Percentiles rank a stretch among this genome's conserved stretches.
Conservation (phyloP, 371 early-diverging fungal species). For the Mortierella sp. region DNA sequence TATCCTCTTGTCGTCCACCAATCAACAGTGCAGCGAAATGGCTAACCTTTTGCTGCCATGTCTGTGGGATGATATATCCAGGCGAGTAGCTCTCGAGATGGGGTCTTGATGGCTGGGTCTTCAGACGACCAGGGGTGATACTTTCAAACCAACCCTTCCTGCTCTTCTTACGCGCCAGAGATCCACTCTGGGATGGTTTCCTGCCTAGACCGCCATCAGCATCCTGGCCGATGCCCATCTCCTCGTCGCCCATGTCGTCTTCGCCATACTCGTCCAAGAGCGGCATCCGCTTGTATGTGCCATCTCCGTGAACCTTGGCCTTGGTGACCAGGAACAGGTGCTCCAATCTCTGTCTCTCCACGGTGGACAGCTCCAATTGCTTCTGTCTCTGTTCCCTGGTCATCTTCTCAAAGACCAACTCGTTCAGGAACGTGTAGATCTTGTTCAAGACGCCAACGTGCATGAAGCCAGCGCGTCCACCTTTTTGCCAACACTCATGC, state of each 20-base stretch:
- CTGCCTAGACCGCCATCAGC: not conserved
- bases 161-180: constrained; percentile 10
- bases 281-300: constrained; percentile 34
- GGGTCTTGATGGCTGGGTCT: constrained; percentile 1
- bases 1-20: constrained; percentile 45
- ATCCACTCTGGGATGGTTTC: constrained; percentile 12
- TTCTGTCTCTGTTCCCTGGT: constrained; percentile 38
- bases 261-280: constrained; percentile 1
- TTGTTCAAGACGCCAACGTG: constrained; percentile 62
- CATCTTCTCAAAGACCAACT: constrained; percentile 53
- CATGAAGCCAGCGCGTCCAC: constrained; percentile 56
- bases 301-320: constrained; percentile 35
- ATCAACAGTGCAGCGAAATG: constrained; percentile 41
- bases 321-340: constrained; percentile 44
- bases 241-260: not conserved
- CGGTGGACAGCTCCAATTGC: constrained; percentile 43
- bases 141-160: constrained; percentile 53
- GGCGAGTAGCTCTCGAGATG: constrained; percentile 34
- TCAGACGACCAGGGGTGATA: constrained; percentile 41
- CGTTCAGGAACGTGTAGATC: constrained; percentile 58
- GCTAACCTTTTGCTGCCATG: constrained; percentile 50
- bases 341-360: constrained; percentile 41
- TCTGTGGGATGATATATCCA: constrained; percentile 51
- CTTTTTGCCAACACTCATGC: constrained; percentile 61
- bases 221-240: too few species aligned